Base-by-base conservation (phyloP, 768 basidiomycete species). In the Butyriboletus loyo region DNA sequence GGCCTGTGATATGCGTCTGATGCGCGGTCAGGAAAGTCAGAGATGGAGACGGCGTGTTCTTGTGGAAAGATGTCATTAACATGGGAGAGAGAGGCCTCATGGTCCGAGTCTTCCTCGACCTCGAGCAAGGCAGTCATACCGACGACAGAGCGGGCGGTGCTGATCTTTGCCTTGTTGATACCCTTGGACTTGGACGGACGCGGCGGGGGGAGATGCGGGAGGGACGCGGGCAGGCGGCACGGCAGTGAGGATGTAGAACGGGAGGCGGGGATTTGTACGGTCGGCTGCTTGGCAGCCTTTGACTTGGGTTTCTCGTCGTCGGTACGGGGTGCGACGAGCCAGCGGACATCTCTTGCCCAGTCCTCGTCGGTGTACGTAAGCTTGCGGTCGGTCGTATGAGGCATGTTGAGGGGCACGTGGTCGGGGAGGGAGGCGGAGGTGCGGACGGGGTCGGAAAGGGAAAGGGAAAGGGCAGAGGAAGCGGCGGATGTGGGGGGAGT, bases 311-410 rank as follows among this genome's bases (percentile, higher is more conserved):
- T 68, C 11, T 44, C 46, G 13, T 46, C 48, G 32, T 49, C 47
- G 32, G 58, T 28, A 22, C 68, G 64, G 35, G 79, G 64, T 46
- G 72, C 64, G 28, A 71, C 77, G 28, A 89, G 79, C 83, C 82
- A 86, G 31, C 83, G 77, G 17, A 86, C 79, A 45, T 88, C 86
- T 55, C 77, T 80, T 13, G 82, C 78, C 87, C 85, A 88, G 57
- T 85, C 80, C 47, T 82, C 76, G 60, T 82, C 78, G 4, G 77
- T 77, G 62, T 76, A 75, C 17, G 72, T 70, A 48, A 65, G 56
- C 34, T 71, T 66, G 51, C 65, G 58, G 42, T 66, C 21, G 46
- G 52, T 24, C 28, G 50, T 22, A 28, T 44, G 52, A 1, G 54
- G 58, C 64, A 66, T 70, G 52, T 35, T 56, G 19, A 60, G 53